Conservation (phyloP, 1,284 basidiomycete species). For the Cutaneotrichosporon spelunceum region DNA sequence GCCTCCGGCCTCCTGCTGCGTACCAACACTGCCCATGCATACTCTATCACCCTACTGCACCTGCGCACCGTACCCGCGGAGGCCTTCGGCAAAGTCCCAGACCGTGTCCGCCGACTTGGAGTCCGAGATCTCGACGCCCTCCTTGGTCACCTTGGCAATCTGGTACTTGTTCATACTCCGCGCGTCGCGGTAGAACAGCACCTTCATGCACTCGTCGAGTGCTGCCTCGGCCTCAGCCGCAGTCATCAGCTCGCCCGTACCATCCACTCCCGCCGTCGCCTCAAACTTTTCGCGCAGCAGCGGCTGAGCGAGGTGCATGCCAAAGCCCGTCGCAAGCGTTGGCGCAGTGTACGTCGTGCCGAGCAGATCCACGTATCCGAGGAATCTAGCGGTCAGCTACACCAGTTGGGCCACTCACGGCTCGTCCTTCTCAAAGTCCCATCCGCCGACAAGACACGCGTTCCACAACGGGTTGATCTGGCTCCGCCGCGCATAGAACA, state of each 20-base stretch:
- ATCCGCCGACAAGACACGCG: slow-evolving; percentile 86
- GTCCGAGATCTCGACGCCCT: slow-evolving; percentile 77
- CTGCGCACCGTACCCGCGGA: slow-evolving; percentile 65
- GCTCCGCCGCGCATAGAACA: slow-evolving; percentile 85
- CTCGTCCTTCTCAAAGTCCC: slow-evolving; percentile 66
- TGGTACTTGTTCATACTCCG: slow-evolving; percentile 97
- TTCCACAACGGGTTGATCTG: slow-evolving; percentile 98
- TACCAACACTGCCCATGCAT: slow-evolving; percentile 7
- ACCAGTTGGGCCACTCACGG: slow-evolving; percentile 54
- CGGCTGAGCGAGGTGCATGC: slow-evolving; percentile 90
- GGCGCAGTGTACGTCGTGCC: slow-evolving; percentile 92
- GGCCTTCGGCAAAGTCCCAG: slow-evolving; percentile 86
- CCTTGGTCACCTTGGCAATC: slow-evolving; percentile 80
- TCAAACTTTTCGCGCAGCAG: slow-evolving; percentile 73
- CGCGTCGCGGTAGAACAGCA: slow-evolving; percentile 95
- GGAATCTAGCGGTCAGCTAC: slow-evolving; percentile 61
- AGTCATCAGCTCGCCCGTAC: slow-evolving; percentile 67
- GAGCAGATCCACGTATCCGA: slow-evolving; percentile 93
- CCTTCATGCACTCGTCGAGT: slow-evolving; percentile 83
- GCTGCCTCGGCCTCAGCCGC: slow-evolving; percentile 77
- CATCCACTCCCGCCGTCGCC: slow-evolving; percentile 63
- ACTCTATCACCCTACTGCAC: no score
- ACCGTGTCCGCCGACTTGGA: slow-evolving; percentile 71
- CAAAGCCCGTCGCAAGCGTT: slow-evolving; percentile 96
- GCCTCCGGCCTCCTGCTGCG: background rate